A percentile compares a stretch with the other conserved stretches of the same genome.
Conservation (phyloP, 2,329 filamentous ascomycete species). For the Ophiostoma tasmaniense region DNA sequence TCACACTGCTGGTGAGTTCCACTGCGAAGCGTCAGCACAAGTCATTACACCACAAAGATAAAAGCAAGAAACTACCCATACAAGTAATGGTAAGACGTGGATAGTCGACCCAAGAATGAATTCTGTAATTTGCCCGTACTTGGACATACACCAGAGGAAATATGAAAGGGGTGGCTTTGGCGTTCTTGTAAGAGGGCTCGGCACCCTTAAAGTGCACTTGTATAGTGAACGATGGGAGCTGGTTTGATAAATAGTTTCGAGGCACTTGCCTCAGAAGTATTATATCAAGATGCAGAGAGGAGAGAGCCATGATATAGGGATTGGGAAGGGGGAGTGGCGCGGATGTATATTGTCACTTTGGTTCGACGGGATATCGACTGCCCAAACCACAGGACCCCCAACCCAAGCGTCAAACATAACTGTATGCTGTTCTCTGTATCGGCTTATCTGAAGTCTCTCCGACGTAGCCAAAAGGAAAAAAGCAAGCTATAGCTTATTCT, state of each 20-base stretch:
- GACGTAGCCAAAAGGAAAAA: neutral
- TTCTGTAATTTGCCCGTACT: neutral
- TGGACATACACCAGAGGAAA: neutral
- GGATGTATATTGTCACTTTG: neutral
- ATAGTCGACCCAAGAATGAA: neutral
- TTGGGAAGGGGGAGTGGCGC: neutral
- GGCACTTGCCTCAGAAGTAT: neutral
- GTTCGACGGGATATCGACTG: neutral
- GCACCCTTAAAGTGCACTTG: neutral
- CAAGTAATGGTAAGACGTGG: neutral
- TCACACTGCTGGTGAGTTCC: neutral
- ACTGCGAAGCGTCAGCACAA: neutral
- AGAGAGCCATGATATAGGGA: neutral
- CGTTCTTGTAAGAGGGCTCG: too few relatives aligned
- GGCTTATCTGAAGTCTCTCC: neutral
- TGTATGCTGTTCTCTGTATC: neutral
- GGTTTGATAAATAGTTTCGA: neutral
- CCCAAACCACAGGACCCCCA: neutral
- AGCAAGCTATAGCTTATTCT: too few relatives aligned
- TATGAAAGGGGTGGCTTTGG: too few relatives aligned
- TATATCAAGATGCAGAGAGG: neutral
- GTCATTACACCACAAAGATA: neutral
- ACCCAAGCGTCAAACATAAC: neutral
- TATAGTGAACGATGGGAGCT: neutral
- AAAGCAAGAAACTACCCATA: neutral